Conservation (phyloP, 1,284 basidiomycete genomes). For the Tylopilus orsonianus region DNA sequence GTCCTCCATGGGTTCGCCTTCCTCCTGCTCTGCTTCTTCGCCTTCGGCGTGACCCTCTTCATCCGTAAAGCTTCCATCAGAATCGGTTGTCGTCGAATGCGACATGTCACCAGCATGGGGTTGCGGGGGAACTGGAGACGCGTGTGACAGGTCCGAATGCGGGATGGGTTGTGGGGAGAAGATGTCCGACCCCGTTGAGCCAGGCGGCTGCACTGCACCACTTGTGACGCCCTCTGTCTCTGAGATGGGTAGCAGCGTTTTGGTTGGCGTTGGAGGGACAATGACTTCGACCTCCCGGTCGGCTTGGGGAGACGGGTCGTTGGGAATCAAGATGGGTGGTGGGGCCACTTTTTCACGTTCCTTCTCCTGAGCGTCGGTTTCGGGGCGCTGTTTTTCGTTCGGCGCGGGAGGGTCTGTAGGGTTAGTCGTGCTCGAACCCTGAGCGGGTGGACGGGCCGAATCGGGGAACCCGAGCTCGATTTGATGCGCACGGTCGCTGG, state of each 20-base stretch:
- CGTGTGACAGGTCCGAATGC: slow-evolving; percentile 26
- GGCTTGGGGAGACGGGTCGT: slow-evolving; percentile 25
- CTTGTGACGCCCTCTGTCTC: slow-evolving; percentile 54
- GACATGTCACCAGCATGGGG: slow-evolving; percentile 33
- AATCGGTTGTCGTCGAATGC: slow-evolving; percentile 34
- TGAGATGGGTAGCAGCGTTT: slow-evolving; percentile 44
- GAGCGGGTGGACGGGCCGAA: slow-evolving; percentile 6
- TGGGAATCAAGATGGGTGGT: slow-evolving; percentile 21
- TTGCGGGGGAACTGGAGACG: slow-evolving; percentile 20
- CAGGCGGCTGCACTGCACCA: slow-evolving; percentile 56
- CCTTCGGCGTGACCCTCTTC: slow-evolving; percentile 41
- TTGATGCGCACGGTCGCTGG: slow-evolving; percentile 39
- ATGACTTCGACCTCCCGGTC: slow-evolving; percentile 40
- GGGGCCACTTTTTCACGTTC: slow-evolving; percentile 27
- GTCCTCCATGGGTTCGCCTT: slow-evolving; percentile 53
- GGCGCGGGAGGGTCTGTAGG: slow-evolving; percentile 18
- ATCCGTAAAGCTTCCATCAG: slow-evolving; percentile 52
- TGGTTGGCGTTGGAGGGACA: slow-evolving; percentile 43
- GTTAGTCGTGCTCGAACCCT: slow-evolving; percentile 13
- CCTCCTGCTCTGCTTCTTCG: slow-evolving; percentile 42
- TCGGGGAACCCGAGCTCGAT: slow-evolving; percentile 33
- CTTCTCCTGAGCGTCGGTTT: slow-evolving; percentile 29
- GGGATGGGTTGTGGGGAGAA: slow-evolving; percentile 32
- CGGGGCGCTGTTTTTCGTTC: slow-evolving; percentile 28
- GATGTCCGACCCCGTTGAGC: slow-evolving; percentile 45